Base-by-base conservation (phyloP, 106 monocot species). In the Ottelia alismoides region DNA sequence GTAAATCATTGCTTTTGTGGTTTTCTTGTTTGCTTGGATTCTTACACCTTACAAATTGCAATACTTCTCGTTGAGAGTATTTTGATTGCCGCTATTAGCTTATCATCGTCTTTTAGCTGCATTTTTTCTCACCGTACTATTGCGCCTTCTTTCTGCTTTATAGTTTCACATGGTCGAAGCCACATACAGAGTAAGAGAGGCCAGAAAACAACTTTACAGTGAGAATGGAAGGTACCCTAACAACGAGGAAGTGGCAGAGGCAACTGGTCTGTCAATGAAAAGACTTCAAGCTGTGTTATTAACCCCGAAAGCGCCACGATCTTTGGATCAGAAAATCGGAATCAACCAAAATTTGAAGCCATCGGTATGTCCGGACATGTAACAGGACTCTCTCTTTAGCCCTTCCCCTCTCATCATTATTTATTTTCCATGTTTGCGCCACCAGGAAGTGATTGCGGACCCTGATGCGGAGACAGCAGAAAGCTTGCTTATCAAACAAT, bases 91-190 rank as follows among this genome's bases (percentile, higher is more conserved):
- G n/a, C n/a, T n/a, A n/a, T n/a, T n/a, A n/a, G n/a, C n/a, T n/a
- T n/a, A n/a, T n/a, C n/a, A n/a, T n/a, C n/a, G n/a, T n/a, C n/a
- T n/a, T n/a, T n/a, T n/a, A n/a, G n/a, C n/a, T n/a, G n/a, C n/a
- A n/a, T n/a, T n/a, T n/a, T n/a, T n/a, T n/a, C n/a, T n/a, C n/a
- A n/a, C n/a, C n/a, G n/a, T n/a, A n/a, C n/a, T 20, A 20, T 24
- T 20, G n/a, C 20, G 18, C 20, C 14, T 47, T 45, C 6, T 31
- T n/a, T 45, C 32, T 32, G 1, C 45, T 27, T 2, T 44, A 12
- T 45, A 94, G 94, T 76, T 81, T 25, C 75, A 81, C 73, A 88
- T 94, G 88, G 94, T 88, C 24, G 88, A 94, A 20, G 94, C 94
- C 24, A 85, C 76, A 24, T 88, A 84, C 50, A 74, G 76, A 31